Conservation (phyloP, 2,329 filamentous ascomycete genomes). For the Beauveria rudraprayagi region DNA sequence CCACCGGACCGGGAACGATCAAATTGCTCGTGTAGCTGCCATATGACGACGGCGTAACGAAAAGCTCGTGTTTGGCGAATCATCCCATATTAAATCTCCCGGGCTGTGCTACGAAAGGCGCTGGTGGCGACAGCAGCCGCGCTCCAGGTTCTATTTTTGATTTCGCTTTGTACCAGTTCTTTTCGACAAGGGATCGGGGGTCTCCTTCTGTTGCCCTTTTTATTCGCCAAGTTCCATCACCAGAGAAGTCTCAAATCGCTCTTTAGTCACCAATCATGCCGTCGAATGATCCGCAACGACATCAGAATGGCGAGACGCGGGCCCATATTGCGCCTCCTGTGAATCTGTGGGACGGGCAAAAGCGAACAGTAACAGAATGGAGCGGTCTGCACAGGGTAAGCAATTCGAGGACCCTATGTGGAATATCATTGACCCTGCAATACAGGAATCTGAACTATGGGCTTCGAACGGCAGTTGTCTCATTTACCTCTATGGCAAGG, state of each 20-base stretch:
- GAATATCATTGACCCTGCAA: neutral
- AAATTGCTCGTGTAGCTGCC: neutral
- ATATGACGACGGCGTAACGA: constrained; percentile 4
- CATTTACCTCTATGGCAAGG: constrained; percentile 59
- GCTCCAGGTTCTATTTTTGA: neutral
- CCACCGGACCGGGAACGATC: constrained; percentile 1
- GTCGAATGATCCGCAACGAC: neutral
- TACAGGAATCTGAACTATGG: constrained; percentile 66
- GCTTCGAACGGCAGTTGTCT: constrained; percentile 58
- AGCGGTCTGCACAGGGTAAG: constrained; percentile 5
- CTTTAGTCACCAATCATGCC: neutral
- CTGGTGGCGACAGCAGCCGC: neutral
- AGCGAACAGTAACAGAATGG: neutral
- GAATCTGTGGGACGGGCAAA: constrained; percentile 10
- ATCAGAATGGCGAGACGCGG: neutral
- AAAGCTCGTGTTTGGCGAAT: constrained; percentile 5
- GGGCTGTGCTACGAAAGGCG: neutral
- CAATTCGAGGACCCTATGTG: neutral
- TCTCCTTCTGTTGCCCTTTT: neutral
- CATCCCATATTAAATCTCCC: neutral
- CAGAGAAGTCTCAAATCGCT: neutral
- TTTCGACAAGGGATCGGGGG: neutral
- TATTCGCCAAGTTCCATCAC: neutral
- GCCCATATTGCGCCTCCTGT: neutral
- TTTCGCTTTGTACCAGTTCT: neutral